phyloP scores from a whole-genome alignment of 805 yeast species.

The Candida quercuum region DNA sequence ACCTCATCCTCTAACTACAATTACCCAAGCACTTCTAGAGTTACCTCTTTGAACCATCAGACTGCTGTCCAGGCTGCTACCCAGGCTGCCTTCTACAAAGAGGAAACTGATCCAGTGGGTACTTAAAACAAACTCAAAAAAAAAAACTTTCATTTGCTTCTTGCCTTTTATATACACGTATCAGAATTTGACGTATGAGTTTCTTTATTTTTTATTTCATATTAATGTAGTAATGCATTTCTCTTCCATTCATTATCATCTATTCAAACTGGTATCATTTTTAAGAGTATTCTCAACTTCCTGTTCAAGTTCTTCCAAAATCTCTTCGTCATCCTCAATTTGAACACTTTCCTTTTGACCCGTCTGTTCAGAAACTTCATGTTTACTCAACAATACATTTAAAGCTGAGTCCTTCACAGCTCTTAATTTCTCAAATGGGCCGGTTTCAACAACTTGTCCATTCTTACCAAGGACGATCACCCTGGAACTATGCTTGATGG shows the following conservation, averaged over 20 bases:
- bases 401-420: conserved; percentile 30
- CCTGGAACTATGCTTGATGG: conserved; percentile 77
- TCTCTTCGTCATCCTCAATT: conserved; percentile 6
- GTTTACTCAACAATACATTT: conserved; percentile 29
- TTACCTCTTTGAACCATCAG: not conserved
- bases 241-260: not conserved
- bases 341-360: conserved; percentile 1
- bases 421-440: conserved; percentile 49
- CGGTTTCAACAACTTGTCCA: conserved; percentile 73
- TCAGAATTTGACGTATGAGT: too few relatives aligned
- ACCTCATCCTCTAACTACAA: not conserved
- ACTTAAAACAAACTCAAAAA: not conserved
- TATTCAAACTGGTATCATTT: not conserved
- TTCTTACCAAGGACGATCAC: conserved; percentile 72
- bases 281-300: not conserved
- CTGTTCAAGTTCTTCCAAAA: not conserved
- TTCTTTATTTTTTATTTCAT: too few relatives aligned
- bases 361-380: conserved; percentile 13
- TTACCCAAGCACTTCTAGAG: not conserved
- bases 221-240: too few relatives aligned
- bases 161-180: too few relatives aligned
- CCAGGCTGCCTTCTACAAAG: not conserved
- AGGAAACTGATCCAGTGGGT: not conserved
- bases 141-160: not conserved
- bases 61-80: not conserved